A percentile compares a stretch with the other conserved stretches of the same genome.
phyloP scores from a whole-genome alignment of 2,329 filamentous ascomycete genomes.

The Capronia epimyces region DNA sequence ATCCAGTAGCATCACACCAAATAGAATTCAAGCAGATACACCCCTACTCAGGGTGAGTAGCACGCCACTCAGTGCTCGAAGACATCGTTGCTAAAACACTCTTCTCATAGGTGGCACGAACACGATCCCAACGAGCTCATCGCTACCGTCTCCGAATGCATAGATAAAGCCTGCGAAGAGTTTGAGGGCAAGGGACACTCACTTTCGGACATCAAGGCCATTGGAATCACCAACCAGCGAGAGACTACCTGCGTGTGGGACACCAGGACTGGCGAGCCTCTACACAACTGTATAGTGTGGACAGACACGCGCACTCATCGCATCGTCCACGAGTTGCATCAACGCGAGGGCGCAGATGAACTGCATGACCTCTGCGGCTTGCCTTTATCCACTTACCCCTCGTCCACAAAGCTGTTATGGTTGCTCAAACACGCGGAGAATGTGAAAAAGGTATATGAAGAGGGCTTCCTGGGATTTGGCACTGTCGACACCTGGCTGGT shows the following conservation, averaged over 20 bases:
- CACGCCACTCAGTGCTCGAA: neutral
- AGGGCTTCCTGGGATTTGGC: constrained; percentile 64
- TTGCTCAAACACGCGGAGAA: constrained; percentile 60
- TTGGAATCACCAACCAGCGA: constrained; percentile 77
- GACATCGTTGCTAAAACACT: neutral
- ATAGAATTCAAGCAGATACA: constrained; percentile 70
- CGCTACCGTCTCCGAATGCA: constrained; percentile 62
- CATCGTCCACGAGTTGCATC: constrained; percentile 67
- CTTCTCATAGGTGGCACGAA: constrained; percentile 64
- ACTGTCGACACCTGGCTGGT: constrained; percentile 39
- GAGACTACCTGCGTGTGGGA: constrained; percentile 79
- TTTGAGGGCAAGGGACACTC: neutral
- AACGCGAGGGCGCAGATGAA: constrained; percentile 55
- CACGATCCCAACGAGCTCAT: constrained; percentile 68
- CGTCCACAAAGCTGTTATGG: constrained; percentile 71
- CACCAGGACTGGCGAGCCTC: constrained; percentile 62
- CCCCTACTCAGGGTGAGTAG: constrained; percentile 65
- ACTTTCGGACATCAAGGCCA: constrained; percentile 50
- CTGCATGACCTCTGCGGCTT: constrained; percentile 63
- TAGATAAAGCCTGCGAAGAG: constrained; percentile 34
- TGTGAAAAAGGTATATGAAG: constrained; percentile 64
- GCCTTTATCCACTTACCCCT: constrained; percentile 73
- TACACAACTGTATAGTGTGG: constrained; percentile 75
- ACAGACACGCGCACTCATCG: constrained; percentile 68
- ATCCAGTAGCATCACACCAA: neutral